Base-by-base conservation (phyloP, 1,284 basidiomycete genomes). In the Moesziomyces antarcticus region DNA sequence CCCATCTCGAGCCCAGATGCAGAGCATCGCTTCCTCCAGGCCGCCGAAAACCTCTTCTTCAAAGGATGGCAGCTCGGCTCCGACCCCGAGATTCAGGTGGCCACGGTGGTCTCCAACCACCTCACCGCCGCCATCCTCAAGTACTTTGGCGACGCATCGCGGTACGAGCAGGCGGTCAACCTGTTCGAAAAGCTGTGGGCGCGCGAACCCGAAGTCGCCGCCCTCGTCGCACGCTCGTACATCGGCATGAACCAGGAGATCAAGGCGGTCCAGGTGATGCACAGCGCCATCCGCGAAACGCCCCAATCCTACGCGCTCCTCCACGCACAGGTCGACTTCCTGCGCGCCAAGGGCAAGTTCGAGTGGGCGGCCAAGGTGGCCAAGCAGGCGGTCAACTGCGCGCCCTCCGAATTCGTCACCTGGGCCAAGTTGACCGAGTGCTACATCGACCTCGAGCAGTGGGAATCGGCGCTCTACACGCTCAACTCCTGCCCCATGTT, bases 401-500 rank as follows among this genome's bases (percentile, higher is more conserved):
- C 96, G 0, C 96, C 96, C 5, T 94, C 92, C 86, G 97, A 99
- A 85, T 99, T 98, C 77, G 91, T 97, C 27, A 98, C 95, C 0
- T 99, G 96, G 96, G 94, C 97, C 78, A 99, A 98, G 86, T 86
- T 98, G 66, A 95, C 96, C 0, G 93, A 97, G 75, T 87, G 95
- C 66, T 97, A 96, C 84, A 95, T 97, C 56, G 94, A 97, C 65
- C 86, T 93, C 50, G 90, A 90, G 14, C 90, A 94, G 83, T 98
- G 89, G 84, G 93, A 97, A 80, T 78, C 77, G 88, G 94, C 96
- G 0, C 87, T 99, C 14, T 88, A 98, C 42, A 98, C 96, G 1
- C 89, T 99, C 65, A 99, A 99, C 84, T 98, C 96, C 41, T 99
- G 97, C 86, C 96, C 96, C 1, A 99, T 99, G 96, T 99, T 99